Evolutionary conservation across 2,329 filamentous ascomycete genomes (phyloP), one percentile per base, ranked within the genome.

Genomic region (Pseudocercospora ulei): DNA sequence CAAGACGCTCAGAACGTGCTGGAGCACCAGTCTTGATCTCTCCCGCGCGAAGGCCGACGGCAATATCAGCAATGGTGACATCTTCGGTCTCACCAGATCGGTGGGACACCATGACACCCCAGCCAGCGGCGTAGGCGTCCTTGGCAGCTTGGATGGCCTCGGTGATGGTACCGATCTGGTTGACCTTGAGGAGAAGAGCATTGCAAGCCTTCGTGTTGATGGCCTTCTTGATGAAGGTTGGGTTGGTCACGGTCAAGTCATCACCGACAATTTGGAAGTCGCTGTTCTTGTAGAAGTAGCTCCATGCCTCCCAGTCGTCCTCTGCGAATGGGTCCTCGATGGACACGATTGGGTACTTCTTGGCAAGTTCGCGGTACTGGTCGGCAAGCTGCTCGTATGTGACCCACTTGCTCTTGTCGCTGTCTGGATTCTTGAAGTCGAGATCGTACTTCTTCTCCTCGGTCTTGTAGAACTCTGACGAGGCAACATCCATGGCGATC

Each of bases 231-330:
- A 98, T 98, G 68, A 90, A 88, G 59, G 83, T 71, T 50, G 90
- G 90, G 80, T 98, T 98, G 69, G 90, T 98, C 68, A 98, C 90
- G 54, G 90, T 96, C 76, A 98, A 70, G 65, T 98, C 90, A 64
- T 98, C 90, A 72, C 80, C 90, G 55, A 98, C 90, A 63, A 98
- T 86, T 76, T 98, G 90, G 75, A 92, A 87, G 69, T 95, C 80
- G 63, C 85, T 86, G 59, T 84, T 90, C 82, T 95, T 95, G 82
- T 82, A 94, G 81, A 96, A 98, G 80, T 96, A 94, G 78, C 84
- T 93, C 90, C 90, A 98, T 48, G 90, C 90, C 78, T 96, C 88
- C 90, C 90, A 98, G 75, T 98, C 90, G 62, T 96, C 90, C 78
- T 98, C 90, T 52, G 85, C 88, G 70, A 98, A 98, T 64, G 90